phyloP scores from a whole-genome alignment of 2,329 filamentous ascomycete species.

The Diaporthe amygdali region DNA sequence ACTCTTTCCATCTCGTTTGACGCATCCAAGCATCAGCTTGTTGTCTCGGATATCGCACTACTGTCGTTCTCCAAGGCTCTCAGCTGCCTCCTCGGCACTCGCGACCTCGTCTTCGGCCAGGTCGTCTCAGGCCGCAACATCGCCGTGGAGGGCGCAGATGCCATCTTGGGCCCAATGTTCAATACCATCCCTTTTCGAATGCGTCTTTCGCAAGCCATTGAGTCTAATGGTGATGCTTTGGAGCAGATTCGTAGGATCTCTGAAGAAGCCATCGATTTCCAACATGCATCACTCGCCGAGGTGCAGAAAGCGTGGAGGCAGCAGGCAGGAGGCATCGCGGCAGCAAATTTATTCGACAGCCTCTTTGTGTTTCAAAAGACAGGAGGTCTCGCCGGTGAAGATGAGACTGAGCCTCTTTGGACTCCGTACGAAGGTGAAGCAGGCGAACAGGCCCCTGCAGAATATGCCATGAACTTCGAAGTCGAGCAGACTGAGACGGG shows the following conservation, averaged over 20 bases:
- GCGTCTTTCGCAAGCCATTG: background rate
- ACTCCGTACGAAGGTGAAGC: too few species aligned
- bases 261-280: too few species aligned
- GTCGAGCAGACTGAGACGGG: too few species aligned
- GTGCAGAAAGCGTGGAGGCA: too few species aligned
- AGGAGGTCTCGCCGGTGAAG: too few species aligned
- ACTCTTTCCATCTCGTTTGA: slow-evolving; percentile 2
- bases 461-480: too few species aligned
- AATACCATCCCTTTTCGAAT: slow-evolving; percentile 51
- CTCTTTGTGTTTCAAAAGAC: too few species aligned
- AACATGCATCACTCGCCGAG: too few species aligned
- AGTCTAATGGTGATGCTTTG: background rate
- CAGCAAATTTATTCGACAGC: too few species aligned
- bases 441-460: too few species aligned
- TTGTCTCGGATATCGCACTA: slow-evolving; percentile 35
- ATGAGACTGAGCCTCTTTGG: too few species aligned
- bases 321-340: too few species aligned
- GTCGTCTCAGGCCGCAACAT: slow-evolving; percentile 57
- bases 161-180: slow-evolving; percentile 57
- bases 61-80: slow-evolving; percentile 37
- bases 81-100: slow-evolving; percentile 34
- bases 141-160: slow-evolving; percentile 49
- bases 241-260: background rate
- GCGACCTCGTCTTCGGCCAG: slow-evolving; percentile 49
- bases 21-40: slow-evolving; percentile 33